A percentile compares a stretch with the other conserved stretches of the same genome.
Evolutionary conservation across 129 eudicot species (phyloP).

Genomic region (Artemisia annua): DNA sequence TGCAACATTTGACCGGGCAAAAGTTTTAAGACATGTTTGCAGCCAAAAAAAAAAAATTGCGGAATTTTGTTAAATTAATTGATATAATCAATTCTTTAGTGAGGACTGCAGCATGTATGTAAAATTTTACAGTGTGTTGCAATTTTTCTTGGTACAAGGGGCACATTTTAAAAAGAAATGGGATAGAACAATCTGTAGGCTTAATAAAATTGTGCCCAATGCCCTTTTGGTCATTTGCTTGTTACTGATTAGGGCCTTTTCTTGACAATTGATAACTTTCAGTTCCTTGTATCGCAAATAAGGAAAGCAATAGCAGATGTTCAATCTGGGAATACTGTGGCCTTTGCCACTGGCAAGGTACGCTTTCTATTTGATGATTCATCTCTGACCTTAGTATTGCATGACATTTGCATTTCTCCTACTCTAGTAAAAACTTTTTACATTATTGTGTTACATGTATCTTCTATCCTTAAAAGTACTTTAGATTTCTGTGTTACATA

Average conservation of each 20-base stretch:
- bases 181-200: not conserved
- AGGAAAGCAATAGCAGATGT: constrained; percentile 82
- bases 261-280: constrained; percentile 15
- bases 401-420: not conserved
- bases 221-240: not conserved
- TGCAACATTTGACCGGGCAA: constrained; percentile 1
- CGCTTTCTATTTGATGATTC: not conserved
- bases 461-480: not conserved
- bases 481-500: not conserved
- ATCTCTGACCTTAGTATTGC: not conserved
- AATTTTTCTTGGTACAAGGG: not conserved
- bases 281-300: constrained; percentile 87
- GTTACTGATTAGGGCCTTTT: constrained; percentile 9
- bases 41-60: constrained; percentile 1
- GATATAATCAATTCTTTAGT: not conserved
- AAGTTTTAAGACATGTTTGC: not conserved
- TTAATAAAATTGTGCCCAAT: not conserved
- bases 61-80: not conserved
- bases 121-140: not conserved
- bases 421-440: not conserved
- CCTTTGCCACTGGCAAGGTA: constrained; percentile 86
- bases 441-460: not conserved
- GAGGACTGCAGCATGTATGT: not conserved
- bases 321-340: constrained; percentile 70
- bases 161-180: not conserved